These are phyloP conservation scores for Boletus eberwhitei DNA, from an alignment of 768 basidiomycete species.

Conservation along the genomic window DNA sequence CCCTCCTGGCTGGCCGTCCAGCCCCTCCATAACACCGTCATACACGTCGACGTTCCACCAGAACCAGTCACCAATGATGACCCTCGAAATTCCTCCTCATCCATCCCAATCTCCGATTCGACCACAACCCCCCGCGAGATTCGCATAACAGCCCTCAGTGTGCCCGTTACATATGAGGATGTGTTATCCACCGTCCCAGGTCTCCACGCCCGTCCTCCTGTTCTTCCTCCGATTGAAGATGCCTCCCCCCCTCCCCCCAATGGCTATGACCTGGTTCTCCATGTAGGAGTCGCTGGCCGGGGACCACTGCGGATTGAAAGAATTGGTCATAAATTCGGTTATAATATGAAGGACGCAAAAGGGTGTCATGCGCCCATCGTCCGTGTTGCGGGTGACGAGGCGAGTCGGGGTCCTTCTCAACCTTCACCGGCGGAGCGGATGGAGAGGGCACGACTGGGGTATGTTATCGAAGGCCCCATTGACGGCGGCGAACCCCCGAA, in stretches of 20 bases:
- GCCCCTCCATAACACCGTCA: conserved; percentile 54
- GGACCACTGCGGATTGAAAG: conserved; percentile 64
- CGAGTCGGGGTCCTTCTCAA: conserved; percentile 13
- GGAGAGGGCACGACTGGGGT: conserved; percentile 31
- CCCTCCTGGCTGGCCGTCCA: conserved; percentile 73
- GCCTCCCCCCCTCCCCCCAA: conserved; percentile 38
- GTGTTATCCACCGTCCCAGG: conserved; percentile 55
- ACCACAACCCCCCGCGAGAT: conserved; percentile 38
- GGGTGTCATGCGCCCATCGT: conserved; percentile 51
- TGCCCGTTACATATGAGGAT: conserved; percentile 58
- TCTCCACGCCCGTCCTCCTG: conserved; percentile 58
- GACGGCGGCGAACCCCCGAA: conserved; percentile 31
- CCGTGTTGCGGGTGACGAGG: conserved; percentile 29
- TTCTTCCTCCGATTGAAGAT: conserved; percentile 39
- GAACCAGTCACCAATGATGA: conserved; percentile 20
- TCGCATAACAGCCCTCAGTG: conserved; percentile 55
- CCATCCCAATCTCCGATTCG: conserved; percentile 3
- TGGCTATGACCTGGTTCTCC: conserved; percentile 69
- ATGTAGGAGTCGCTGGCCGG: conserved; percentile 64
- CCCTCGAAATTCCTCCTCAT: background rate
- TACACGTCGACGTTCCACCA: conserved; percentile 39
- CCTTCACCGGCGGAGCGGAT: conserved; percentile 26
- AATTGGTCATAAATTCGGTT: conserved; percentile 64
- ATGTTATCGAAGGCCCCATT: conserved; percentile 23
- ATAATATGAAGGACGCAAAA: conserved; percentile 63